Base-by-base conservation (phyloP, 345 rosid genomes). In the Salix udensis region DNA sequence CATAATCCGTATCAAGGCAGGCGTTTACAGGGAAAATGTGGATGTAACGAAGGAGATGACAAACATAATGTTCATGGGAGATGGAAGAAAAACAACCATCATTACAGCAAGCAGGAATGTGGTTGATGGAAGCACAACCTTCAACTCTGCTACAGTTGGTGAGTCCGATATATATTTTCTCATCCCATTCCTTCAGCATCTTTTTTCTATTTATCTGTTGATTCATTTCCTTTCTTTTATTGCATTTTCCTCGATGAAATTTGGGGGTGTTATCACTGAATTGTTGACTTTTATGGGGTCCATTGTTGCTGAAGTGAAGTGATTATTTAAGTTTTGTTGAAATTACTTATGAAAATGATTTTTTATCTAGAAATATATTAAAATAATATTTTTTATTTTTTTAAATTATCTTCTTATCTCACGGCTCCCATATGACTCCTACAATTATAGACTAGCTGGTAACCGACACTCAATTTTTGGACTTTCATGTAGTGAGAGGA, bases 141-240 rank as follows among this genome's bases (percentile, higher is more conserved):
- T 93, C 81, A 76, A 90, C 10, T 89, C 98, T 5, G 97, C 98
- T n/a, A 95, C 98, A 2, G 98, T 95, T 50, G 97, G 98, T 95
- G 85, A 78, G 87, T 73, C 18, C 39, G 13, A 42, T 11, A 5
- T 36, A 36, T 36, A 36, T 36, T 5, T 13, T 19, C 30, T 4
- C 12, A 36, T 23, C 8, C 6, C 24, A 3, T n/a, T 23, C 70
- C 34, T 37, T 46, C 34, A 40, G 26, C 55, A 31, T 5, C 67
- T 39, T 7, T 62, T 73, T 44, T 36, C 3, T 31, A 67, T 68
- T 46, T 1, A 21, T 8, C 52, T 52, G 4, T 16, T 36, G 44
- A 62, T 34, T 31, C 4, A 14, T 39, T 1, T 13, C 14, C 14
- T 28, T n/a, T 48, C 8, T 18, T 58, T 36, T 19, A 5, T 7